Conservation (phyloP, 2,329 filamentous ascomycete species). For the Peltaster fructicola region DNA sequence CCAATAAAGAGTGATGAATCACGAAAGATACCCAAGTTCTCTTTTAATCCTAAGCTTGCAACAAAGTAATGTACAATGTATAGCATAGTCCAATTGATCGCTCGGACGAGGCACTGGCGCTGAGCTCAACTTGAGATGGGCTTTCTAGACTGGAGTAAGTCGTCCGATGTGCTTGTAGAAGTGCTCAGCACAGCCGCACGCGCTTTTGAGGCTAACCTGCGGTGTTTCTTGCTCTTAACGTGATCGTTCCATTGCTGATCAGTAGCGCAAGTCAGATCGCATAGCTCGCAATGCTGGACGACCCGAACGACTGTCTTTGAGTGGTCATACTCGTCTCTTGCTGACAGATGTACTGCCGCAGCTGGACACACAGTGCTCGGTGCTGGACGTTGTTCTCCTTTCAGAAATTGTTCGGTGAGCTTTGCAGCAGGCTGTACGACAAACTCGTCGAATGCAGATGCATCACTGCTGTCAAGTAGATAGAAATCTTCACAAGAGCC, state of each 20-base stretch:
- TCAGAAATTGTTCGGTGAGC: conserved; percentile 47
- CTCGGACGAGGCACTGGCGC: no score
- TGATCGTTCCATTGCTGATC: conserved; percentile 42
- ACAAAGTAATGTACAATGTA: no score
- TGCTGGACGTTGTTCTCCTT: conserved; percentile 31
- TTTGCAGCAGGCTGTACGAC: conserved; percentile 48
- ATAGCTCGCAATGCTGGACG: conserved; percentile 51
- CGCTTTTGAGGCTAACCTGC: conserved; percentile 15
- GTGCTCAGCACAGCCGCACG: conserved; percentile 4
- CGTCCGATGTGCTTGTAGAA: neutral
- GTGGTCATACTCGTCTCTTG: conserved; percentile 34
- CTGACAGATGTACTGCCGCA: conserved; percentile 39
- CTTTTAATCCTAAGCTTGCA: no score
- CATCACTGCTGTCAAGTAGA: conserved; percentile 63
- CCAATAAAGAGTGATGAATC: neutral
- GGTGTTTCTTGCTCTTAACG: conserved; percentile 37
- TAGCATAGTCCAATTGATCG: no score
- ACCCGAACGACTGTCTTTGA: conserved; percentile 27
- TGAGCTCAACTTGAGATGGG: no score
- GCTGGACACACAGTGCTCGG: conserved; percentile 37
- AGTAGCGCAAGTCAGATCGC: conserved; percentile 38
- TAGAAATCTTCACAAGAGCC: conserved; percentile 43
- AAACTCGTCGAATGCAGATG: conserved; percentile 39
- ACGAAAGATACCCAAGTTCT: no score
- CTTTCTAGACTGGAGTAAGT: neutral